Conservation (phyloP, 83 land plant species). For the Thuja plicata region DNA sequence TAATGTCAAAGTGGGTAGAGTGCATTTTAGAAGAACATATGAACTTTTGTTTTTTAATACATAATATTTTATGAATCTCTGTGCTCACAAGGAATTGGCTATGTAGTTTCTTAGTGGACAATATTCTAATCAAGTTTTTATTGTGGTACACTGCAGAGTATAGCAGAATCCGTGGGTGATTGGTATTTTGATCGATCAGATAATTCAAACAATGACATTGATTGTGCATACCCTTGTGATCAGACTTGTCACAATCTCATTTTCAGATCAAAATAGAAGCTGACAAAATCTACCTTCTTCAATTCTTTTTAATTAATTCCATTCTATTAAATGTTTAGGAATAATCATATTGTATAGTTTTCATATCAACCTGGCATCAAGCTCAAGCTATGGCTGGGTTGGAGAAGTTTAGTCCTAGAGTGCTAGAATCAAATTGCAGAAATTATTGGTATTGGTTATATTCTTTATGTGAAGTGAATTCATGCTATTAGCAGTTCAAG, state of each 20-base stretch:
- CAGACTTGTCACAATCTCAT: slow-evolving; percentile 30
- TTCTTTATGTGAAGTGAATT: background rate
- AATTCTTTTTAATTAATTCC: background rate
- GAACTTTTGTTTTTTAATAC: background rate
- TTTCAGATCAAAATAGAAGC: slow-evolving; percentile 14
- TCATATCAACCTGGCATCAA: background rate
- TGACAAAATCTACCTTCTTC: background rate
- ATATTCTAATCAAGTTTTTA: slow-evolving; percentile 9
- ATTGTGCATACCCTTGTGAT: slow-evolving; percentile 50
- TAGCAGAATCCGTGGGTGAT: slow-evolving; percentile 43
- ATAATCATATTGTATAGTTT: background rate
- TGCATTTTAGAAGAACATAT: background rate
- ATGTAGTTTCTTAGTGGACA: background rate
- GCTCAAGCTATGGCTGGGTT: slow-evolving; percentile 2
- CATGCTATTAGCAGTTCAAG: background rate
- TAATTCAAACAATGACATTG: slow-evolving; percentile 20
- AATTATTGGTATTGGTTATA: background rate
- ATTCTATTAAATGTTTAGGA: background rate
- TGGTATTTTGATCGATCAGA: slow-evolving; percentile 36
- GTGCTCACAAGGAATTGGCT: background rate
- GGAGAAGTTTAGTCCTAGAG: slow-evolving; percentile 5
- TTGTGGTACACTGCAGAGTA: slow-evolving; percentile 18
- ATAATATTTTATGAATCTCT: background rate
- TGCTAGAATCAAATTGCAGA: background rate
- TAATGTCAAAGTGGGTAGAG: background rate